These are phyloP conservation scores for Phialophora verrucosa DNA, from an alignment of 2,329 filamentous ascomycete species.

Conservation along the genomic window DNA sequence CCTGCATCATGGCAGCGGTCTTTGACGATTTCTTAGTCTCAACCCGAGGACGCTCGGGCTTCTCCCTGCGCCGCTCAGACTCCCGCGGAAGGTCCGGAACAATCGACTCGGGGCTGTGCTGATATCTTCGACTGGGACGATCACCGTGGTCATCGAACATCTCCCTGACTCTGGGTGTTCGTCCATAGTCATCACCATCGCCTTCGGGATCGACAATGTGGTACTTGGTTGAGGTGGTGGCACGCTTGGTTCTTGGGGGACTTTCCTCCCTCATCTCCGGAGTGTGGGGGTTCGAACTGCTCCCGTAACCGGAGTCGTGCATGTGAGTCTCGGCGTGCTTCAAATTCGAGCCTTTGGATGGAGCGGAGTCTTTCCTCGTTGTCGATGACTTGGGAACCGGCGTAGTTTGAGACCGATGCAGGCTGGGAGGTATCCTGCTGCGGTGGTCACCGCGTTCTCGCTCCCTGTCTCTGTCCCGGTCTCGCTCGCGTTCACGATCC, in stretches of 20 bases:
- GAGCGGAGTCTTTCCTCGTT: constrained; percentile 38
- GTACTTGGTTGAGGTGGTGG: constrained; percentile 35
- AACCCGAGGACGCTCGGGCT: constrained; percentile 30
- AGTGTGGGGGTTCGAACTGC: constrained; percentile 50
- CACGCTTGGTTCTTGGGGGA: constrained; percentile 34
- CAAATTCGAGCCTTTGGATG: constrained; percentile 46
- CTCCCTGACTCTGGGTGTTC: constrained; percentile 27
- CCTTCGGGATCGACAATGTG: constrained; percentile 31
- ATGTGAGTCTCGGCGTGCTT: constrained; percentile 45
- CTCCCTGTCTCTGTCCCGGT: constrained; percentile 25
- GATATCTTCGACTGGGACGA: constrained; percentile 22
- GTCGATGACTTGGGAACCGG: constrained; percentile 41
- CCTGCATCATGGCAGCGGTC: constrained; percentile 28
- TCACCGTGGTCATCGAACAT: constrained; percentile 25
- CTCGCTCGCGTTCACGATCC: constrained; percentile 28
- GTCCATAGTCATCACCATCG: constrained; percentile 28
- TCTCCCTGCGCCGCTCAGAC: constrained; percentile 31
- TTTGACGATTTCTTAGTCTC: constrained; percentile 34
- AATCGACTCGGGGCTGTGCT: constrained; percentile 33
- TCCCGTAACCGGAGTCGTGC: constrained; percentile 51
- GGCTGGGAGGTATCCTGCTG: constrained; percentile 43
- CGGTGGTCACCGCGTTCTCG: constrained; percentile 27
- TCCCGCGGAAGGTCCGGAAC: constrained; percentile 26
- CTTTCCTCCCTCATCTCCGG: constrained; percentile 48
- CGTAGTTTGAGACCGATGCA: constrained; percentile 43